A percentile compares a stretch with the other conserved stretches of the same genome.
Evolutionary conservation across 2,329 filamentous ascomycete species (phyloP).

Genomic region (Fusarium proliferatum): DNA sequence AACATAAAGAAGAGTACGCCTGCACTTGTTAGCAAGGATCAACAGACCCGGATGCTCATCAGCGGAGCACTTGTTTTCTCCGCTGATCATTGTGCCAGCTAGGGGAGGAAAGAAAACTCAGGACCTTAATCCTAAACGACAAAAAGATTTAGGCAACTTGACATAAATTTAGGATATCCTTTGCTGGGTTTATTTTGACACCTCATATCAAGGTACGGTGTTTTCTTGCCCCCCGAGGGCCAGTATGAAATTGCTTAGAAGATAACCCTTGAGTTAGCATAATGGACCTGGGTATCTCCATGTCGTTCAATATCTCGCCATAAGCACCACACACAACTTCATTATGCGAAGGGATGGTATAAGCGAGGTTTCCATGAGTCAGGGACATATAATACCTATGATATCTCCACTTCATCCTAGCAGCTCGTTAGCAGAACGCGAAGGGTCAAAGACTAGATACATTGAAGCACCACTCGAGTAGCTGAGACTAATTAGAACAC

Average conservation of each 20-base stretch:
- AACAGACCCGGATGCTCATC: slow-evolving; percentile 13
- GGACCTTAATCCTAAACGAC: no score
- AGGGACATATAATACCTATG: not conserved
- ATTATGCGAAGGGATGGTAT: not conserved
- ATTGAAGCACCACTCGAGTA: not conserved
- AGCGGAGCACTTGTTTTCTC: slow-evolving; percentile 20
- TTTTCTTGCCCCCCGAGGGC: no score
- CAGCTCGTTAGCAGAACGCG: not conserved
- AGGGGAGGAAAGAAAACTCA: no score
- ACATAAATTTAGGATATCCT: no score
- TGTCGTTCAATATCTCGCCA: slow-evolving; percentile 4
- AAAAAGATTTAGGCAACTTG: no score
- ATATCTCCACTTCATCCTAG: not conserved
- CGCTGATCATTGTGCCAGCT: slow-evolving; percentile 16
- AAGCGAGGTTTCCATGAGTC: not conserved
- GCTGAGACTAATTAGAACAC: no score
- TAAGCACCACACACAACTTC: not conserved
- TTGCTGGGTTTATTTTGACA: no score
- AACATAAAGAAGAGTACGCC: not conserved
- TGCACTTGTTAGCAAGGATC: slow-evolving; percentile 12
- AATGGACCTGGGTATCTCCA: not conserved
- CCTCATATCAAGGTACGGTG: no score
- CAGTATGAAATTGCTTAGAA: slow-evolving; percentile 2
- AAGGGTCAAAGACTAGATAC: not conserved
- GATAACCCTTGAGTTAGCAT: slow-evolving; percentile 17